Evolutionary conservation across 2,329 filamentous ascomycete species (phyloP).

Genomic region (Blumeriella jaapii): DNA sequence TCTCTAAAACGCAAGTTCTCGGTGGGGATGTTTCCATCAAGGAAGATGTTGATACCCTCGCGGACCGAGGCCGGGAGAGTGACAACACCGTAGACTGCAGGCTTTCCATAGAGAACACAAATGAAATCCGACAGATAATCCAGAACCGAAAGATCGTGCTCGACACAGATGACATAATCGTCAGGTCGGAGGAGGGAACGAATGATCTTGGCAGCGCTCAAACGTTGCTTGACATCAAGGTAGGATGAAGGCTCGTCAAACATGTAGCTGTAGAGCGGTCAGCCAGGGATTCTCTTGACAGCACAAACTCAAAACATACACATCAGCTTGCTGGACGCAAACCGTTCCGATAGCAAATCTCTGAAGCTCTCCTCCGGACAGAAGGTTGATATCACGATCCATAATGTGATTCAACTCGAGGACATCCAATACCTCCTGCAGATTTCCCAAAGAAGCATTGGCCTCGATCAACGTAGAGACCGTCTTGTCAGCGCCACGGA

Average conservation of each 20-base stretch:
- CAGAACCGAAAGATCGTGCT: constrained; percentile 96
- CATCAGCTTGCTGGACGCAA: constrained; percentile 90
- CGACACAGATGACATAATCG: constrained; percentile 96
- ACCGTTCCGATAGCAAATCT: constrained; percentile 95
- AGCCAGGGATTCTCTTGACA: neutral
- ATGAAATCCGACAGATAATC: constrained; percentile 99
- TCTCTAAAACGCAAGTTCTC: constrained; percentile 98
- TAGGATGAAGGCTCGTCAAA: constrained; percentile 99
- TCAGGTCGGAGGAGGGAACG: constrained; percentile 78
- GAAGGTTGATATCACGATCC: constrained; percentile 78
- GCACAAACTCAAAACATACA: constrained; percentile 35
- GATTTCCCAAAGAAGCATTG: constrained; percentile 65
- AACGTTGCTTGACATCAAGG: constrained; percentile 97
- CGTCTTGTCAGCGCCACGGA: constrained; percentile 68
- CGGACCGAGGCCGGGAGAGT: constrained; percentile 91
- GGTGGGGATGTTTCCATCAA: constrained; percentile 94
- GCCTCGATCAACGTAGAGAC: constrained; percentile 70
- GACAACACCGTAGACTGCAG: constrained; percentile 94
- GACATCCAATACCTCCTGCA: constrained; percentile 69
- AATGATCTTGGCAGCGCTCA: constrained; percentile 84
- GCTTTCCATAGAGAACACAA: constrained; percentile 91
- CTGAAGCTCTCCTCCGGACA: constrained; percentile 96
- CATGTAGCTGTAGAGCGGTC: constrained; percentile 57
- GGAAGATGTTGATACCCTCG: constrained; percentile 98
- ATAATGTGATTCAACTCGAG: constrained; percentile 83